Evolutionary conservation across 1,139 yeast genomes (phyloP).

Genomic region (Pichia sp.): DNA sequence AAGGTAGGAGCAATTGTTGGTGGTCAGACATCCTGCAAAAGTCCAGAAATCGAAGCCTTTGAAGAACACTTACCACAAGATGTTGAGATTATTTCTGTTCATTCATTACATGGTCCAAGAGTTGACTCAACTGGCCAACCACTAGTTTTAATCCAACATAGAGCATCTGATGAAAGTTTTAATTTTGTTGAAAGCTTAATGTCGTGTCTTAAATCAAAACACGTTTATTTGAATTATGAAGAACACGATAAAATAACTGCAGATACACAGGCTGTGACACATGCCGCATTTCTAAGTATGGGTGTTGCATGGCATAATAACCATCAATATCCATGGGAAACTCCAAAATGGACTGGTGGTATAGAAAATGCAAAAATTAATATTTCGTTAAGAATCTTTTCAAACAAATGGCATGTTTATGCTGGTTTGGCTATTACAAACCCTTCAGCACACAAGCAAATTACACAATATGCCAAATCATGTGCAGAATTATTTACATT

Average conservation of each 20-base stretch:
- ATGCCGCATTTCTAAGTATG: constrained; percentile 95
- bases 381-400: constrained; percentile 79
- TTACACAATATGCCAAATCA: constrained; percentile 81
- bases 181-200: constrained; percentile 58
- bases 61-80: constrained; percentile 70
- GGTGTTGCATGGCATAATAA: constrained; percentile 90
- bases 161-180: constrained; percentile 51
- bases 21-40: constrained; percentile 96
- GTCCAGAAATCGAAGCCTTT: constrained; percentile 83
- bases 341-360: constrained; percentile 84
- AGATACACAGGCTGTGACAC: constrained; percentile 97
- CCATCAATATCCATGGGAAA: constrained; percentile 89
- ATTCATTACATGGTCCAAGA: constrained; percentile 90
- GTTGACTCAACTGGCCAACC: constrained; percentile 92
- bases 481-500: constrained; percentile 76
- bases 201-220: constrained; percentile 68
- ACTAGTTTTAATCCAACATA: constrained; percentile 72
- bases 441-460: constrained; percentile 89
- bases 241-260: constrained; percentile 95
- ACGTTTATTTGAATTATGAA: constrained; percentile 70
- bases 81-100: constrained; percentile 76
- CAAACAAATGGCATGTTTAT: constrained; percentile 96
- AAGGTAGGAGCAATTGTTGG: constrained; percentile 88
- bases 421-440: constrained; percentile 96
- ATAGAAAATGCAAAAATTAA: constrained; percentile 93